Evolutionary conservation across 352 stramenopile genomes (phyloP).

Genomic region (Globisporangium middletonii): DNA sequence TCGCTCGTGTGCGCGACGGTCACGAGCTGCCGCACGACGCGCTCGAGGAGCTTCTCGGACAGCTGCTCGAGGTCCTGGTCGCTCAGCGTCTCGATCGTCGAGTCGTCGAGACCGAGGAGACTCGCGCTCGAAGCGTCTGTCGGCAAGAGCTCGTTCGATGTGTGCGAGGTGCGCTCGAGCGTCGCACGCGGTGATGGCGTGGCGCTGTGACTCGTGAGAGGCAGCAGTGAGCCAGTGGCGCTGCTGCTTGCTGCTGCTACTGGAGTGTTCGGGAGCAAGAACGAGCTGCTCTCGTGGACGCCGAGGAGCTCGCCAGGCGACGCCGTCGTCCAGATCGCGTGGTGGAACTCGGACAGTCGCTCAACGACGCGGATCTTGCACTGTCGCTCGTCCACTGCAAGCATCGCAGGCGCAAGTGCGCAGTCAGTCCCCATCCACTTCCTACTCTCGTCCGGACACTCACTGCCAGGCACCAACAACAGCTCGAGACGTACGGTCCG

Average conservation of each 20-base stretch:
- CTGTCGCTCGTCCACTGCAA: slow-evolving; percentile 79
- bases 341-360: slow-evolving; percentile 74
- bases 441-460: neutral
- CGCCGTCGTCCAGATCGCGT: slow-evolving; percentile 61
- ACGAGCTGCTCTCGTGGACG: slow-evolving; percentile 1
- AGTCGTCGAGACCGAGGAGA: slow-evolving; percentile 39
- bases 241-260: neutral
- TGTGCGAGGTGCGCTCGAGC: neutral
- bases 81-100: slow-evolving; percentile 66
- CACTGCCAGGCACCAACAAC: neutral
- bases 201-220: neutral
- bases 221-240: neutral
- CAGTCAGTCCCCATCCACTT: too few relatives aligned
- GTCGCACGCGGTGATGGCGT: neutral
- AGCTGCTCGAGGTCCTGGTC: slow-evolving; percentile 75
- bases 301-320: slow-evolving; percentile 11
- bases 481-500: slow-evolving; percentile 34
- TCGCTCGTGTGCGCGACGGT: slow-evolving; percentile 71
- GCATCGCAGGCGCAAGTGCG: slow-evolving; percentile 4
- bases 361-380: slow-evolving; percentile 87
- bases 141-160: neutral
- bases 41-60: slow-evolving; percentile 78
- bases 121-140: slow-evolving; percentile 1
- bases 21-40: slow-evolving; percentile 76
- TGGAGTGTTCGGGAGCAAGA: neutral